phyloP scores from a whole-genome alignment of 2,329 filamentous ascomycete genomes.

The Aspergillus sp. region DNA sequence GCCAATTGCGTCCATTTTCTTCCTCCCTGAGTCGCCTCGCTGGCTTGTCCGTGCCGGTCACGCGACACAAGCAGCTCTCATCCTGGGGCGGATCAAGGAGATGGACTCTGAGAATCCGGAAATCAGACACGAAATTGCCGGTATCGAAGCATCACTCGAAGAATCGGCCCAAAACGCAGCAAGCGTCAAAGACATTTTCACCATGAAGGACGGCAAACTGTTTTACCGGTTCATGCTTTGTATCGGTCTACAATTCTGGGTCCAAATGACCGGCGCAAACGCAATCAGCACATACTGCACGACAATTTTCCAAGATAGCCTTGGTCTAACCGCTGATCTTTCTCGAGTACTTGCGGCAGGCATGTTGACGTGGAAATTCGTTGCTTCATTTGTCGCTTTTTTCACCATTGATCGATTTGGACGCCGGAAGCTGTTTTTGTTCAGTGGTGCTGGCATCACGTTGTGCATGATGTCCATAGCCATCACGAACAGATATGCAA shows the following conservation, averaged over 20 bases:
- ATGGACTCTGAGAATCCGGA: constrained; percentile 16
- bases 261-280: constrained; percentile 43
- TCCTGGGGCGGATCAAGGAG: constrained; percentile 42
- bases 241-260: constrained; percentile 27
- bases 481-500: constrained; percentile 9
- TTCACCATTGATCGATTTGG: constrained; percentile 4
- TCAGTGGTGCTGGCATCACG: constrained; percentile 12
- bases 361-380: constrained; percentile 12
- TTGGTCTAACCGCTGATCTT: constrained; percentile 3
- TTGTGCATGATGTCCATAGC: constrained; percentile 12
- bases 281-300: constrained; percentile 39
- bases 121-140: neutral
- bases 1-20: constrained; percentile 35
- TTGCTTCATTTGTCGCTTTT: constrained; percentile 3
- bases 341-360: constrained; percentile 10
- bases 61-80: constrained; percentile 36
- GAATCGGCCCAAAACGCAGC: constrained; percentile 55
- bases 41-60: constrained; percentile 24
- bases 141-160: constrained; percentile 35
- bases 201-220: constrained; percentile 33
- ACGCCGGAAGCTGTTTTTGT: constrained; percentile 12
- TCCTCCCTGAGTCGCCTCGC: constrained; percentile 27
- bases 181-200: constrained; percentile 49
- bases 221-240: constrained; percentile 25
- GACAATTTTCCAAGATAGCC: constrained; percentile 35